phyloP scores from a whole-genome alignment of 1,284 basidiomycete genomes.

The Apiotrichum domesticum region DNA sequence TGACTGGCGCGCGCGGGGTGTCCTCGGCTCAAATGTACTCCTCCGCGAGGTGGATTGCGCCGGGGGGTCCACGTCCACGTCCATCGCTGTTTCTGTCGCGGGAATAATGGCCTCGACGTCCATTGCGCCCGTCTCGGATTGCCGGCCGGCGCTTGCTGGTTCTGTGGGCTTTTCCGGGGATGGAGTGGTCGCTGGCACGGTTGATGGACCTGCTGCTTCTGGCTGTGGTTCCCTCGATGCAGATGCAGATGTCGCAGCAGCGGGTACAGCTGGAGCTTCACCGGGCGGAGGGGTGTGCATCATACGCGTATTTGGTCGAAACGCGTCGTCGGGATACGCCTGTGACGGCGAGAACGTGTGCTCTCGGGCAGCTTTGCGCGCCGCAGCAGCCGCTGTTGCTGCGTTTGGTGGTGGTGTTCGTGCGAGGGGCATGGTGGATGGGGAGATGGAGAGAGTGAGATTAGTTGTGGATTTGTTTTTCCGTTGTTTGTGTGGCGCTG shows the following conservation, averaged over 20 bases:
- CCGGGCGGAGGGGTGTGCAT: too few relatives aligned
- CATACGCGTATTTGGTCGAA: background rate
- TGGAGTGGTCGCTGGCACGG: too few relatives aligned
- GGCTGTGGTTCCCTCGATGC: too few relatives aligned
- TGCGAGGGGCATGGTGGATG: conserved; percentile 26
- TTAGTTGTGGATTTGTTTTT: too few relatives aligned
- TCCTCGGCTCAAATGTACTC: background rate
- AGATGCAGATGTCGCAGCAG: background rate
- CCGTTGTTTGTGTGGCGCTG: conserved; percentile 18
- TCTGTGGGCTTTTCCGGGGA: too few relatives aligned
- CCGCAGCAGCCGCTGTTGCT: background rate
- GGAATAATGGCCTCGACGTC: conserved; percentile 1
- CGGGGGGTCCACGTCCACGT: background rate
- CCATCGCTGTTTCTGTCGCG: too few relatives aligned
- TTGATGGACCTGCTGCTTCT: too few relatives aligned
- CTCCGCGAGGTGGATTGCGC: too few relatives aligned
- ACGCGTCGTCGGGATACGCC: conserved; percentile 8
- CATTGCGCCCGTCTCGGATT: conserved; percentile 1
- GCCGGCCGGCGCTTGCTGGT: too few relatives aligned
- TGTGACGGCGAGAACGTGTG: conserved; percentile 16
- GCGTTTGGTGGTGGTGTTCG: conserved; percentile 29
- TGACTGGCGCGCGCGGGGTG: background rate
- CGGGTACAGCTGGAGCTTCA: too few relatives aligned
- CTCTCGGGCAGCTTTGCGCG: background rate
- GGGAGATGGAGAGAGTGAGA: background rate